Evolutionary conservation across 2,329 filamentous ascomycete genomes (phyloP), one percentile per base, ranked within the genome.

Genomic region (Neonectria punicea): DNA sequence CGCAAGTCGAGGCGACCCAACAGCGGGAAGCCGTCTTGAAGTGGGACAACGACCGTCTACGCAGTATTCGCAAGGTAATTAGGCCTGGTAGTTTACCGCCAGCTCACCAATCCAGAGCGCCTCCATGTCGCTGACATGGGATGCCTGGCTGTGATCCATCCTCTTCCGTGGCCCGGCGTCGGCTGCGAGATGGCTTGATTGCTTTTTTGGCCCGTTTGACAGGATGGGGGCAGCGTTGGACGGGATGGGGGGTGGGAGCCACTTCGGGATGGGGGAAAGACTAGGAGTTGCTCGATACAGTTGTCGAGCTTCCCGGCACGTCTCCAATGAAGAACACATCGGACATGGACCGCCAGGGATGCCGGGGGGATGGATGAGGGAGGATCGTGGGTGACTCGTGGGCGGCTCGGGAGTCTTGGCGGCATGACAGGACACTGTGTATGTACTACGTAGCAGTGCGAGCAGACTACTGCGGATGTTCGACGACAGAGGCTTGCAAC

Each of bases 231-330:
- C 10, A 34, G 32, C 32, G 10, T 34, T 34, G 4, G 32, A 39
- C 14, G 36, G 36, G 49, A 20, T 8, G 47, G 47, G 46, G 46
- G 30, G 16, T 25, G 28, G 47, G 30, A 41, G 49, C 58, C 58
- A 53, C 41, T 61, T 61, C 34, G 50, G 50, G 50, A 61, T 44
- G 49, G 49, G 22, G 39, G 30, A 16, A 43, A 14, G 36, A 39
- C 36, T 39, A 2, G 14, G 36, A 16, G 32, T 20, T 54, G 58
- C 41, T 61, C 30, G 39, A 54, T 61, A 41, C 32, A 61, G 58
- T 53, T 61, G 58, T 53, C n/a, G 58, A 41, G 58, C 46, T 25
- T 50, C 41, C 58, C 53, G 14, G 36, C 36, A 39, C 14, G 36
- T 39, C 36, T 39, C 36, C 46, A n/a, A 22, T 8, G 32, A 49